Evolutionary conservation across 768 basidiomycete genomes (phyloP), one percentile per base, ranked within the genome.

Genomic region (Tricholoma flavovirens): DNA sequence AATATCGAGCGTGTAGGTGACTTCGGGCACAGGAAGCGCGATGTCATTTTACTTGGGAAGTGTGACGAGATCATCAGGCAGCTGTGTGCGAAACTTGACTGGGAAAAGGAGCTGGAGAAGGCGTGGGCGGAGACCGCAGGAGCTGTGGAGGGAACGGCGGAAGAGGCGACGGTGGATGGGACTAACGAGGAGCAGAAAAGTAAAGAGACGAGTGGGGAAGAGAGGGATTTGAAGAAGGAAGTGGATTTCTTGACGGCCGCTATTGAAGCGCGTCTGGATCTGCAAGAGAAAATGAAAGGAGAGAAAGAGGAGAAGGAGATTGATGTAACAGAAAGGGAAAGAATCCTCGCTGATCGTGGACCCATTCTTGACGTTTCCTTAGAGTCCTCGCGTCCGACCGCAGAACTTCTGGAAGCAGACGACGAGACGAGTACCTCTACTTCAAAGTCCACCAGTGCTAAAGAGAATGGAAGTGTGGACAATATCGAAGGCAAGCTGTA

Each of bases 1-100:
- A 97, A 97, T 67, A 76, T 93, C 43, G 93, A 96, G 57, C 69
- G 69, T 1, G 95, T 92, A 1, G 93, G 93, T 0, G 73, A 83
- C 62, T 77, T 90, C 50, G 77, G 83, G 2, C 66, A 64, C 21
- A 70, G 74, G 30, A 62, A 75, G 14, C 77, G 84, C 53, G 88
- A 90, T 62, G 73, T 88, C 2, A 71, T 88, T 40, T 68, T 84
- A 1, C 75, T 91, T 4, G 86, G 86, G 11, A 80, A 84, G 62
- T 90, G 89, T 60, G 90, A 93, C 68, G 79, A 83, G 1, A 74
- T 84, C 43, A 79, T 91, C 10, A 70, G 72, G 35, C 71, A 83
- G 52, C 73, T 93, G 15, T 85, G 82, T 62, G 71, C 73, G 57
- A 81, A 82, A 60, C 77, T 95, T 11, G 90, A 88, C 4, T 94